Conservation (phyloP, 2,329 filamentous ascomycete genomes). For the Penicillium oxalicum region DNA sequence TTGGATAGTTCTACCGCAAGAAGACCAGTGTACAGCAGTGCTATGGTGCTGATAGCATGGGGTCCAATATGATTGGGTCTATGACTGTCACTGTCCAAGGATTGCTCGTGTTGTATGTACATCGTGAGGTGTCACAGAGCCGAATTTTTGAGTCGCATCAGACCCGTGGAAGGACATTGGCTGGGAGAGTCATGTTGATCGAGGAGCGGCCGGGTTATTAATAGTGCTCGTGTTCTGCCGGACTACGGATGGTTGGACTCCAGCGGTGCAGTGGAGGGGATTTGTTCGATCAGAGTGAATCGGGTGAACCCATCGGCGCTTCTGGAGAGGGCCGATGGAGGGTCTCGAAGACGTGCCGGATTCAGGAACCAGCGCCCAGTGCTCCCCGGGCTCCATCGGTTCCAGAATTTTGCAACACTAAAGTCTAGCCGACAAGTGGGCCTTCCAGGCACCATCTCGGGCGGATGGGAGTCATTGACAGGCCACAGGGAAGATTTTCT, state of each 20-base stretch:
- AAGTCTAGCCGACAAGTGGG: not conserved
- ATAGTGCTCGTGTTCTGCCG: no score
- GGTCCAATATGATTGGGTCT: no score
- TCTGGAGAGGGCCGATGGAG: slow-evolving; percentile 5
- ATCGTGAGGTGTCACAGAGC: no score
- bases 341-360: slow-evolving; percentile 1
- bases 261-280: not conserved
- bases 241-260: not conserved
- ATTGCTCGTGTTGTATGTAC: not conserved
- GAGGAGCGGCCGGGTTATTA: no score
- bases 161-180: no score
- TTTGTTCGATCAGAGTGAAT: no score
- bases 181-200: no score
- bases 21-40: no score
- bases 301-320: not conserved
- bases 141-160: not conserved
- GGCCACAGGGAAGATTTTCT: no score
- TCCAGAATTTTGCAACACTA: not conserved
- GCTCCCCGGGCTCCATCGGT: not conserved
- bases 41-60: no score
- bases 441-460: slow-evolving; percentile 1
- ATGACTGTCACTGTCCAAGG: not conserved
- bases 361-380: slow-evolving; percentile 3
- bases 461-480: not conserved
- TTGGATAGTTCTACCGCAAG: no score